phyloP scores from a whole-genome alignment of 1,139 yeast genomes.

The Saccharomyces pastorianus region DNA sequence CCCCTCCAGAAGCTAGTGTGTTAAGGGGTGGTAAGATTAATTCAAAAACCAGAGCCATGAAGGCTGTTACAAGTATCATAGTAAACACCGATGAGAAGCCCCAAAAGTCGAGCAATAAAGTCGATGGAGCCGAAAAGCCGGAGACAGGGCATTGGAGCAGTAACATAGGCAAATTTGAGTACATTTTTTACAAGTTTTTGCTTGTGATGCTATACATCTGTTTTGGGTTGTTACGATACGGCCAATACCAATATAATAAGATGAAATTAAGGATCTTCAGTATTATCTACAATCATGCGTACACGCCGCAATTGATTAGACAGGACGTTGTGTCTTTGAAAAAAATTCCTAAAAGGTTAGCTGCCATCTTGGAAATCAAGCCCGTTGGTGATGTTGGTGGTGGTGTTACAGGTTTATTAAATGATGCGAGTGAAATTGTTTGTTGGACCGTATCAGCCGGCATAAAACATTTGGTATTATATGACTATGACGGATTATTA shows the following conservation, averaged over 20 bases:
- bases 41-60: slow-evolving; percentile 14
- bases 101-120: slow-evolving; percentile 3
- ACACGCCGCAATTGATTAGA: slow-evolving; percentile 79
- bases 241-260: slow-evolving; percentile 47
- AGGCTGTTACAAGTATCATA: slow-evolving; percentile 13
- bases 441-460: slow-evolving; percentile 91
- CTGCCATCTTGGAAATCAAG: slow-evolving; percentile 63
- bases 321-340: slow-evolving; percentile 65
- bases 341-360: slow-evolving; percentile 71
- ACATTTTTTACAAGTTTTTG: slow-evolving; percentile 36
- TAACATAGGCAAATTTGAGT: slow-evolving; percentile 14
- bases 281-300: slow-evolving; percentile 68
- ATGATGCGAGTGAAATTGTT: slow-evolving; percentile 65
- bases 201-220: slow-evolving; percentile 47
- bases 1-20: slow-evolving; percentile 18
- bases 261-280: slow-evolving; percentile 50
- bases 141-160: slow-evolving; percentile 1
- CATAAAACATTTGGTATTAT: slow-evolving; percentile 59
- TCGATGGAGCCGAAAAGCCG: slow-evolving; percentile 2
- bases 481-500: slow-evolving; percentile 70
- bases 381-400: slow-evolving; percentile 80
- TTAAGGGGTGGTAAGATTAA: slow-evolving; percentile 9
- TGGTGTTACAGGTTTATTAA: slow-evolving; percentile 74
- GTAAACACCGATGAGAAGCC: slow-evolving; percentile 7
- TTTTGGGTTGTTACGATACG: slow-evolving; percentile 48